A percentile compares a stretch with the other conserved stretches of the same genome.
Conservation (phyloP, 1,284 basidiomycete genomes). For the Tilletia indica region DNA sequence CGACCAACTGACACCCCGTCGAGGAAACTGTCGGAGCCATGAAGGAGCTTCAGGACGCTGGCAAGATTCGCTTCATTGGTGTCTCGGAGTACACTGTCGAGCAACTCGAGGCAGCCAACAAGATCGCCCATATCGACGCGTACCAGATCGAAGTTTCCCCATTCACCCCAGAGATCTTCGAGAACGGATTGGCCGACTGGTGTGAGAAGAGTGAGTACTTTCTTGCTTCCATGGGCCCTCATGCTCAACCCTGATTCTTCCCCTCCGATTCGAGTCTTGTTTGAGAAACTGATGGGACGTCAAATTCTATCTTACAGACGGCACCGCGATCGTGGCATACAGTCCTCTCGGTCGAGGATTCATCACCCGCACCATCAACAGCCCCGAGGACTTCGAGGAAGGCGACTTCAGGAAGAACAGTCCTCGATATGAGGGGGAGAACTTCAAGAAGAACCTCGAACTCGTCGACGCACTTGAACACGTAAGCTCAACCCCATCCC, state of each 20-base stretch:
- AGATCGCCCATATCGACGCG: slow-evolving; percentile 58
- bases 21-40: slow-evolving; percentile 74
- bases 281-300: neutral
- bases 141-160: slow-evolving; percentile 61
- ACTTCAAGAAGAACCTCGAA: slow-evolving; percentile 39
- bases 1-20: slow-evolving; percentile 60
- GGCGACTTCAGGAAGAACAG: slow-evolving; percentile 38
- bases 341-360: slow-evolving; percentile 36
- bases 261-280: too few relatives aligned
- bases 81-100: slow-evolving; percentile 57
- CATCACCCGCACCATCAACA: slow-evolving; percentile 36
- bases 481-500: neutral
- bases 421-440: slow-evolving; percentile 36
- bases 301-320: slow-evolving; percentile 17
- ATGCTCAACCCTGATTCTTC: too few relatives aligned
- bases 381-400: slow-evolving; percentile 30
- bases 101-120: slow-evolving; percentile 30
- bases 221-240: too few relatives aligned
- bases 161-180: slow-evolving; percentile 47
- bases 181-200: slow-evolving; percentile 42
- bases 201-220: slow-evolving; percentile 25
- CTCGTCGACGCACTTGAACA: slow-evolving; percentile 32
- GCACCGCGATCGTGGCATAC: slow-evolving; percentile 38
- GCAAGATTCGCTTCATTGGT: slow-evolving; percentile 72
- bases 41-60: slow-evolving; percentile 71